phyloP scores from a whole-genome alignment of 352 stramenopile species.

The Peronospora destructor region DNA sequence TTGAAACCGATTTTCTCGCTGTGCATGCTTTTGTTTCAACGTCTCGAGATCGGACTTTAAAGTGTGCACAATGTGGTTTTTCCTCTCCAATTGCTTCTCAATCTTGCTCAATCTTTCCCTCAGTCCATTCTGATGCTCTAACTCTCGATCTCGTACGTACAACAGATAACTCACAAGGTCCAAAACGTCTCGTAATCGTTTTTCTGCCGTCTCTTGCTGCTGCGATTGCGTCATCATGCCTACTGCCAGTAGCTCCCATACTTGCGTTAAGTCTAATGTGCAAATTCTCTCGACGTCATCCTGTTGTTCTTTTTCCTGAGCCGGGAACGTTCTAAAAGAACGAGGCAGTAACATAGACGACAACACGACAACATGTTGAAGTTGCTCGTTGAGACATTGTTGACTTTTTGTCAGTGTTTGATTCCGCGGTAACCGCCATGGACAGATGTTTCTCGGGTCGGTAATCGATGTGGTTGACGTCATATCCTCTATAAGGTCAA shows the following conservation, averaged over 20 bases:
- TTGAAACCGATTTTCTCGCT: constrained; percentile 58
- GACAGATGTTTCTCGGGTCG: background rate
- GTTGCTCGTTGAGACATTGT: constrained; percentile 57
- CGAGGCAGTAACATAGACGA: constrained; percentile 13
- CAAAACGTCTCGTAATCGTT: constrained; percentile 43
- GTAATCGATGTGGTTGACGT: background rate
- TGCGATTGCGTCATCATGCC: constrained; percentile 7
- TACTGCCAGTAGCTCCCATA: constrained; percentile 22
- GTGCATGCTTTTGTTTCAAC: constrained; percentile 39
- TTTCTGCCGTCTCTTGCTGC: constrained; percentile 29
- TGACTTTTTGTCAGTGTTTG: constrained; percentile 44
- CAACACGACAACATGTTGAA: constrained; percentile 41
- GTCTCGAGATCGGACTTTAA: constrained; percentile 43
- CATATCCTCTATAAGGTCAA: background rate
- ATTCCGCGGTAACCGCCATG: constrained; percentile 43
- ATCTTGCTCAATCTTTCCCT: constrained; percentile 34
- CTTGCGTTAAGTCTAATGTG: constrained; percentile 19
- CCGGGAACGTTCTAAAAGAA: constrained; percentile 17
- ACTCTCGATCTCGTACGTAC: constrained; percentile 45
- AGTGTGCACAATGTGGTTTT: constrained; percentile 37
- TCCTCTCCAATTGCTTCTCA: constrained; percentile 55
- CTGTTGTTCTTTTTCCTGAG: constrained; percentile 4
- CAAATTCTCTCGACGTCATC: constrained; percentile 27
- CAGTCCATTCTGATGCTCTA: constrained; percentile 42
- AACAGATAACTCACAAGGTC: constrained; percentile 70